These are phyloP conservation scores for Neocatenulostroma microsporum DNA, from an alignment of 2,329 filamentous ascomycete species.

Conservation along the genomic window DNA sequence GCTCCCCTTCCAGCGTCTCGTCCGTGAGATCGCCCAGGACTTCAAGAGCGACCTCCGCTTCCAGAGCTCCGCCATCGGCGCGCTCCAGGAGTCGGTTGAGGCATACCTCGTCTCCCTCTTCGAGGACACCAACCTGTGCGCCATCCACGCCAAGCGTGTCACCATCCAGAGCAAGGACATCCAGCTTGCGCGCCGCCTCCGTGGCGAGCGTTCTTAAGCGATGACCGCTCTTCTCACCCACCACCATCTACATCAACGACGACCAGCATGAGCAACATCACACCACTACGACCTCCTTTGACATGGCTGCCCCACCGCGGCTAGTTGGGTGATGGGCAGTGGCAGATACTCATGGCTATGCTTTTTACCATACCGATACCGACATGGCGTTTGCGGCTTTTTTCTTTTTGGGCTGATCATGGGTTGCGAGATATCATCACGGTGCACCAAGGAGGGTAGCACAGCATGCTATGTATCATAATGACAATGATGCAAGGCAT, in stretches of 20 bases:
- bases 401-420: constrained; percentile 13
- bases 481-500: constrained; percentile 31
- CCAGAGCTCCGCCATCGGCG: constrained; percentile 92
- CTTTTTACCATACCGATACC: constrained; percentile 15
- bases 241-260: constrained; percentile 12
- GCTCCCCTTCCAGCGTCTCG: constrained; percentile 71
- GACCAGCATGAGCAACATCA: constrained; percentile 14
- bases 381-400: constrained; percentile 22
- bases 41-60: constrained; percentile 70
- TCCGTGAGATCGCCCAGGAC: constrained; percentile 64
- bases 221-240: constrained; percentile 12
- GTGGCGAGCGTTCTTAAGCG: constrained; percentile 47
- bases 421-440: constrained; percentile 28
- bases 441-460: constrained; percentile 20
- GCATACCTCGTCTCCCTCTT: constrained; percentile 95
- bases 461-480: constrained; percentile 33
- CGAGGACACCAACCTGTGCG: constrained; percentile 91
- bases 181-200: constrained; percentile 64
- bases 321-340: constrained; percentile 27
- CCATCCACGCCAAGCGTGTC: constrained; percentile 91
- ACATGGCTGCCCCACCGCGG: constrained; percentile 9
- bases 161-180: constrained; percentile 93
- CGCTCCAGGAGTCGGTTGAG: constrained; percentile 91
- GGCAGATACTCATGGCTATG: constrained; percentile 16
- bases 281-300: constrained; percentile 25